Conservation (phyloP, 2,329 filamentous ascomycete genomes). For the Pseudogymnoascus verrucosus region DNA sequence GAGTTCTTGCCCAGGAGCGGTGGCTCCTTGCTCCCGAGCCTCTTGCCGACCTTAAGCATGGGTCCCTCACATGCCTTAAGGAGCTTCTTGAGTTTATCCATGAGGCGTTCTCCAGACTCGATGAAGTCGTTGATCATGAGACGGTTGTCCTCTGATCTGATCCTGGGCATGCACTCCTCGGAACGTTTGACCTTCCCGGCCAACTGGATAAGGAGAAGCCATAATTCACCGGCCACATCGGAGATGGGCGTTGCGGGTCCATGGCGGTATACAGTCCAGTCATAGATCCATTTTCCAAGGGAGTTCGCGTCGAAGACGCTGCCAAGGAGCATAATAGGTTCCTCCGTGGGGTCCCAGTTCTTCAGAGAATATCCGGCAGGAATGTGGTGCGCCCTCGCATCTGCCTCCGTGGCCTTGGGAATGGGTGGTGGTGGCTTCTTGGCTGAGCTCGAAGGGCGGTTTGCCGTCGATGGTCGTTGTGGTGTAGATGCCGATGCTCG, state of each 20-base stretch:
- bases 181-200: conserved; percentile 89
- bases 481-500: conserved; percentile 26
- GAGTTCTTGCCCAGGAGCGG: conserved; percentile 72
- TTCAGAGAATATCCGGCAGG: conserved; percentile 88
- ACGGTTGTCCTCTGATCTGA: conserved; percentile 64
- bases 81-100: conserved; percentile 73
- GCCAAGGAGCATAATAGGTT: conserved; percentile 87
- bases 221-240: conserved; percentile 88
- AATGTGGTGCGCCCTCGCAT: conserved; percentile 62
- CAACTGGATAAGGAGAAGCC: conserved; percentile 89
- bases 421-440: conserved; percentile 29
- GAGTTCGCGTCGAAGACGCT: conserved; percentile 97
- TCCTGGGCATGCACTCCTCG: conserved; percentile 65
- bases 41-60: conserved; percentile 87
- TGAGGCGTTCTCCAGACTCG: conserved; percentile 77
- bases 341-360: conserved; percentile 94
- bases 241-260: conserved; percentile 75
- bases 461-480: conserved; percentile 21
- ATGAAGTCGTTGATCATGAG: conserved; percentile 89
- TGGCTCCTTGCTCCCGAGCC: conserved; percentile 51
- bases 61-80: conserved; percentile 88
- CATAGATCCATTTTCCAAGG: conserved; percentile 97
- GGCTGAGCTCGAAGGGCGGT: conserved; percentile 21
- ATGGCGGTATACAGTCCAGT: conserved; percentile 93
- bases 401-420: conserved; percentile 48